Evolutionary conservation across 192 early-diverging fungal genomes (phyloP).

Genomic region (Umbelopsis sp.): DNA sequence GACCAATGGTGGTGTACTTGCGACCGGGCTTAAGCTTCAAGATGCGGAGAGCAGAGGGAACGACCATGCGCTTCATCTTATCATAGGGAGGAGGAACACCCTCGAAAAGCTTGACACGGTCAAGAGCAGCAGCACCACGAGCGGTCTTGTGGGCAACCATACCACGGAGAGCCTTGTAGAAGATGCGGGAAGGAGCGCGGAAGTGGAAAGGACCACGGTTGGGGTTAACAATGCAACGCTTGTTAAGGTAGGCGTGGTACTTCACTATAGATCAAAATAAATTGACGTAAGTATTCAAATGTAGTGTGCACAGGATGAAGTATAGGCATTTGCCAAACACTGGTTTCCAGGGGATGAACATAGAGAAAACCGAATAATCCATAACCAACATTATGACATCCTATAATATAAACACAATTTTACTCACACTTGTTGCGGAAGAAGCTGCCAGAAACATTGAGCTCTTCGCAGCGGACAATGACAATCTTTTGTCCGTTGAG

Average conservation of each 20-base stretch:
- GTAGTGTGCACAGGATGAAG: neutral
- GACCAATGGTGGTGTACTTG: constrained; percentile 96
- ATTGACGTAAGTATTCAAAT: neutral
- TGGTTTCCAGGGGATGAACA: neutral
- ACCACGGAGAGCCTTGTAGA: constrained; percentile 96
- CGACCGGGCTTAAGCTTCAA: constrained; percentile 95
- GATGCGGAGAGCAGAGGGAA: constrained; percentile 96
- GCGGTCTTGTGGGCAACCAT: constrained; percentile 99
- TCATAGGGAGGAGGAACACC: constrained; percentile 98
- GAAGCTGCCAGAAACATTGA: constrained; percentile 97
- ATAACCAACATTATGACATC: neutral
- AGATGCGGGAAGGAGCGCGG: constrained; percentile 96
- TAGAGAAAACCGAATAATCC: neutral
- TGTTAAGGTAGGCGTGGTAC: constrained; percentile 96
- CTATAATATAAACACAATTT: neutral
- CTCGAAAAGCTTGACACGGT: constrained; percentile 99
- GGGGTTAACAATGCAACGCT: constrained; percentile 98
- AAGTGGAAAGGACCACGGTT: constrained; percentile 97
- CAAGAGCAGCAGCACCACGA: constrained; percentile 95
- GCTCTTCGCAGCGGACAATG: constrained; percentile 97
- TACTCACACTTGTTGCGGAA: constrained; percentile 98
- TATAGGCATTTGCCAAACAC: too few species aligned
- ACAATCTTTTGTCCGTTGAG: constrained; percentile 97
- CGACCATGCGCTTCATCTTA: constrained; percentile 95
- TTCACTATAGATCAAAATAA: constrained; percentile 63